A percentile compares a stretch with the other conserved stretches of the same genome.
Conservation (phyloP, 1,139 yeast species). For the Maudiozyma humilis region DNA sequence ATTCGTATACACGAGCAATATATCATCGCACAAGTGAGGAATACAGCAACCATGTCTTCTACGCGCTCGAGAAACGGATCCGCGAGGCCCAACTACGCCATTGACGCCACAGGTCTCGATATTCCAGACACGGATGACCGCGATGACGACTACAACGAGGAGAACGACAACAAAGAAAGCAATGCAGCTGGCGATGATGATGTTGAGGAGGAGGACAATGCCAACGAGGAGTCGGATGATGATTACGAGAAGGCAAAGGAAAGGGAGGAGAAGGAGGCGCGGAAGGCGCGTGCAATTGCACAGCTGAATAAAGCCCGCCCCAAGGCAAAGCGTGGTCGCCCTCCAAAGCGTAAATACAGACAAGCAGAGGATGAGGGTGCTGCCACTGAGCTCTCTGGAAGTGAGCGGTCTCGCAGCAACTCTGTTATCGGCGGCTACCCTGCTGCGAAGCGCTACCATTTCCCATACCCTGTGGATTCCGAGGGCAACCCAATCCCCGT, state of each 20-base stretch:
- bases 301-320: background rate
- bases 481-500: conserved; percentile 45
- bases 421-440: conserved; percentile 12
- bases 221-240: conserved; percentile 10
- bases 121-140: conserved; percentile 21
- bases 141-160: conserved; percentile 21
- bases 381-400: conserved; percentile 13
- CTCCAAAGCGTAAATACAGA: conserved; percentile 3
- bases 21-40: too few relatives aligned
- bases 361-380: conserved; percentile 13
- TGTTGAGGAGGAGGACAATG: conserved; percentile 9
- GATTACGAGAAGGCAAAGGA: conserved; percentile 8
- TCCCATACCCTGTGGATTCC: conserved; percentile 32
- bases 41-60: too few relatives aligned
- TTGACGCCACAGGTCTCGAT: conserved; percentile 27
- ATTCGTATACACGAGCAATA: too few relatives aligned
- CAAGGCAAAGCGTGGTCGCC: conserved; percentile 24
- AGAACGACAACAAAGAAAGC: conserved; percentile 9
- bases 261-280: conserved; percentile 12
- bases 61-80: conserved; percentile 20
- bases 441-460: conserved; percentile 16
- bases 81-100: conserved; percentile 21
- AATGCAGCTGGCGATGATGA: conserved; percentile 13
- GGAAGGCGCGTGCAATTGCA: conserved; percentile 19
- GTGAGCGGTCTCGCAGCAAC: conserved; percentile 21